These are phyloP conservation scores for Angophora floribunda DNA, from an alignment of 345 rosid genomes.

Conservation along the genomic window DNA sequence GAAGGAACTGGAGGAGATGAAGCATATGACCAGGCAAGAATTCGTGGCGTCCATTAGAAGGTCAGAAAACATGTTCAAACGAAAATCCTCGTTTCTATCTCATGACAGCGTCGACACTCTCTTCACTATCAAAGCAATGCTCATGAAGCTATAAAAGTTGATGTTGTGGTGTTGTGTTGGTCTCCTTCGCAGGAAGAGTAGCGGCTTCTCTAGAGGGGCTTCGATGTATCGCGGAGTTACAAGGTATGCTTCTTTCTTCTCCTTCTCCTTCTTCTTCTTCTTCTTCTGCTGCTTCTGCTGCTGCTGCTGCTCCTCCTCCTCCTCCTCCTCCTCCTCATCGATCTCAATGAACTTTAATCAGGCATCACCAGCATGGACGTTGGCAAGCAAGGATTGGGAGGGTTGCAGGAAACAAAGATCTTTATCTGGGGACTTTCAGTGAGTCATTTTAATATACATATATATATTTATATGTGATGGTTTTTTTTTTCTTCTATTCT, in stretches of 20 bases:
- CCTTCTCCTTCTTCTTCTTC: not conserved
- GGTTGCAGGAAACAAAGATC: conserved; percentile 99
- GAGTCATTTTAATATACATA: conserved; percentile 8
- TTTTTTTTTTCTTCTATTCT: not conserved
- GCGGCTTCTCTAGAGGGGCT: conserved; percentile 98
- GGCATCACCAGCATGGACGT: conserved; percentile 99
- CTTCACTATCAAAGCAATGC: not conserved
- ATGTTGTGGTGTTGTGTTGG: not conserved
- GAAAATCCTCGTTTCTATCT: not conserved
- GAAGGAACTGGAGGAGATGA: conserved; percentile 97
- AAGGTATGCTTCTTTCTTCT: conserved; percentile 25
- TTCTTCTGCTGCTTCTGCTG: not conserved
- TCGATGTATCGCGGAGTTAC: conserved; percentile 99
- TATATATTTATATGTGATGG: not conserved
- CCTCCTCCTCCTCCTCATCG: not conserved
- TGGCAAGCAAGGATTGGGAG: conserved; percentile 99
- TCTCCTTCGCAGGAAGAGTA: conserved; percentile 66
- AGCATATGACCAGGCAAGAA: conserved; percentile 97
- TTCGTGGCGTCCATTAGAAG: conserved; percentile 96
- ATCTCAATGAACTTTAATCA: conserved; percentile 3
- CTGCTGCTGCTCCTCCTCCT: not conserved
- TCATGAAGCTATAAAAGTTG: not conserved
- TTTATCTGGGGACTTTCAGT: conserved; percentile 97
- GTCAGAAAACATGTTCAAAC: conserved; percentile 6
- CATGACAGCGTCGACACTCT: not conserved